Base-by-base conservation (phyloP, 495 filamentous ascomycete genomes). In the Tetracladium marchalianum region DNA sequence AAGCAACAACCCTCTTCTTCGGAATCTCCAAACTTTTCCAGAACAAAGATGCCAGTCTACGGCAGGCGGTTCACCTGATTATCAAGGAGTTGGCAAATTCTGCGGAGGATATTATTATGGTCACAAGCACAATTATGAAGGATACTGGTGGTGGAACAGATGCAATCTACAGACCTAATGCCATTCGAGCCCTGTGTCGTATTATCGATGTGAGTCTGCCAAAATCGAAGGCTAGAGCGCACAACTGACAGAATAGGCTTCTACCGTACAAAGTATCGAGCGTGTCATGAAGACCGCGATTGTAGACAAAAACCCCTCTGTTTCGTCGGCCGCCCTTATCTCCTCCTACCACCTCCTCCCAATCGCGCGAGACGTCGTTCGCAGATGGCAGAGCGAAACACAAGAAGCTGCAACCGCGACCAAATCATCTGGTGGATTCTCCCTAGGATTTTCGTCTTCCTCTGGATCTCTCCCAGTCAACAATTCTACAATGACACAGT, bases 41-140 rank as follows among this genome's bases (percentile, higher is more conserved):
- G 70, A 96, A 96, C 67, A 95, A 95, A 66, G 92, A 99, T 80
- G 86, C 90, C 55, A 88, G 86, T 52, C 75, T 99, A 65, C 88
- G 92, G 57, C 92, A 99, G 72, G 97, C 97, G 90, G 90, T 99
- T 32, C 95, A 97, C 70, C 75, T 98, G 27, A 81, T 95, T 54
- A 82, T 98, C 71, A 96, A 95, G 75, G 92, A 99, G 75, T 73
- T 99, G 54, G 86, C 90, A 50, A 76, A 80, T 60, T 93, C 88
- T n/a, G 90, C 93, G 24, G 90, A 97, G 66, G 92, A 99, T 75
- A 90, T 95, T 48, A 99, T 99, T 55, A 97, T 99, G 92, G 90
- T 95, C 43, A 99, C 92, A 17, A 90, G 85, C 67, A 95, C 88
- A 56, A 95, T 99, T 52, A 99, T 99, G 90, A 99, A 99, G 71